Evolutionary conservation across 176 grass and related monocot species (phyloP).

Genomic region (Oryza rufipogon): DNA sequence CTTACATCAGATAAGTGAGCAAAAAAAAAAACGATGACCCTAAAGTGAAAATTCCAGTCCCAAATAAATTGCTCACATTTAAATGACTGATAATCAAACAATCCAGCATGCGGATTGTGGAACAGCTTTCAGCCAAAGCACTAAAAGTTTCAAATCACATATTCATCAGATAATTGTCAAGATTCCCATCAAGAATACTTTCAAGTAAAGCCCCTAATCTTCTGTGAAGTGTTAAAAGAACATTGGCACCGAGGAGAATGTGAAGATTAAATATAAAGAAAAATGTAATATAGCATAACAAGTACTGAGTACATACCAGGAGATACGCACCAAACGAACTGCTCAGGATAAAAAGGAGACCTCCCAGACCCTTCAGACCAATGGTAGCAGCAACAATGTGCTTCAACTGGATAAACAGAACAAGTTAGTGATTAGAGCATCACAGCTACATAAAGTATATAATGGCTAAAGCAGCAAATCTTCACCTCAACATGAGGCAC

Average conservation of each 20-base stretch:
- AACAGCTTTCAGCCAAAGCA: background rate
- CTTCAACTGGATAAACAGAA: conserved; percentile 61
- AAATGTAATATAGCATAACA: background rate
- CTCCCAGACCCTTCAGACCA: conserved; percentile 80
- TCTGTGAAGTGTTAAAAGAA: background rate
- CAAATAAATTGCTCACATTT: background rate
- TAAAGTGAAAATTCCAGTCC: background rate
- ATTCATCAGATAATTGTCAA: background rate
- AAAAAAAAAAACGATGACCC: background rate
- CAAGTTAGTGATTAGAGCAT: conserved; percentile 21
- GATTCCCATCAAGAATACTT: background rate
- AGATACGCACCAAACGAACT: conserved; percentile 84
- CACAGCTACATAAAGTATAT: background rate
- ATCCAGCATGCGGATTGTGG: background rate
- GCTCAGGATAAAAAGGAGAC: conserved; percentile 92
- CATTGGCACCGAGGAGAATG: background rate
- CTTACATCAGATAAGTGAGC: background rate
- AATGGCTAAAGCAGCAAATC: conserved; percentile 2
- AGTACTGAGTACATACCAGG: conserved; percentile 57
- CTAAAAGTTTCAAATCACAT: background rate
- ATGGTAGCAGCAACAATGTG: conserved; percentile 75
- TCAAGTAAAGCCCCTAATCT: background rate
- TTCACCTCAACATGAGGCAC: conserved; percentile 77
- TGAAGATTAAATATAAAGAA: conserved; percentile 6
- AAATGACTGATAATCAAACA: background rate